These are phyloP conservation scores for Mortierella sp. DNA, from an alignment of 371 early-diverging fungal species.

Conservation along the genomic window DNA sequence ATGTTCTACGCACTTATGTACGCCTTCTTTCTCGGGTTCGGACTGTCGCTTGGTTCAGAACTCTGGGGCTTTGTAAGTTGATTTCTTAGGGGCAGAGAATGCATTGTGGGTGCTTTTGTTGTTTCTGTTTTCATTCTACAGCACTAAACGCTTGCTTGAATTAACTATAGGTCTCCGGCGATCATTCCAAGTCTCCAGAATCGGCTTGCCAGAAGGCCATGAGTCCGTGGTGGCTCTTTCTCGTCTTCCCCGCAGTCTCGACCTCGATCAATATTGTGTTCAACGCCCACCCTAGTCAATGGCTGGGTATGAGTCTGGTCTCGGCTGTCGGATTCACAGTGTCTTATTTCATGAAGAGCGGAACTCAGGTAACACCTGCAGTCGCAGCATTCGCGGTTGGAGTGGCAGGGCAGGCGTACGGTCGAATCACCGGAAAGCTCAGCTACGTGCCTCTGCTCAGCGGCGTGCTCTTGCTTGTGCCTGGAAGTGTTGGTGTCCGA, in stretches of 20 bases:
- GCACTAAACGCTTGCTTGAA: background rate
- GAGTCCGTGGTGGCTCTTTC: constrained; percentile 44
- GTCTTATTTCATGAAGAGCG: constrained; percentile 54
- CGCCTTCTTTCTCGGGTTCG: constrained; percentile 74
- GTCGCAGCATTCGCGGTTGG: constrained; percentile 69
- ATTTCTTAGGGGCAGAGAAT: too few species aligned
- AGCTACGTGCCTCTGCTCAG: constrained; percentile 68
- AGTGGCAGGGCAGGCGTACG: constrained; percentile 64
- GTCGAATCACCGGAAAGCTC: constrained; percentile 65
- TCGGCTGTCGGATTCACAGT: constrained; percentile 46
- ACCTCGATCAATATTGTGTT: constrained; percentile 55
- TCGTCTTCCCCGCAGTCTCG: constrained; percentile 49
- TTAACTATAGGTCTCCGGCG: constrained; percentile 22
- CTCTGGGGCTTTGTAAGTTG: constrained; percentile 54
- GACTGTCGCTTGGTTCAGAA: constrained; percentile 69
- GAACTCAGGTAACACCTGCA: constrained; percentile 56
- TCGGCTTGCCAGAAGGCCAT: constrained; percentile 26
- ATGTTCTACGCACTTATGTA: constrained; percentile 74
- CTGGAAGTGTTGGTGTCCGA: constrained; percentile 66
- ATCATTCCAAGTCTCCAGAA: background rate
- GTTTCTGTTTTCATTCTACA: background rate
- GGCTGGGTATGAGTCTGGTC: constrained; percentile 49
- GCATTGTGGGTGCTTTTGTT: background rate
- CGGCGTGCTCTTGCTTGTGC: constrained; percentile 69
- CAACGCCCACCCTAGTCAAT: constrained; percentile 55